A percentile compares a stretch with the other conserved stretches of the same genome.
phyloP scores from a whole-genome alignment of 139 green algal genomes.

The Pleodorina starrii region DNA sequence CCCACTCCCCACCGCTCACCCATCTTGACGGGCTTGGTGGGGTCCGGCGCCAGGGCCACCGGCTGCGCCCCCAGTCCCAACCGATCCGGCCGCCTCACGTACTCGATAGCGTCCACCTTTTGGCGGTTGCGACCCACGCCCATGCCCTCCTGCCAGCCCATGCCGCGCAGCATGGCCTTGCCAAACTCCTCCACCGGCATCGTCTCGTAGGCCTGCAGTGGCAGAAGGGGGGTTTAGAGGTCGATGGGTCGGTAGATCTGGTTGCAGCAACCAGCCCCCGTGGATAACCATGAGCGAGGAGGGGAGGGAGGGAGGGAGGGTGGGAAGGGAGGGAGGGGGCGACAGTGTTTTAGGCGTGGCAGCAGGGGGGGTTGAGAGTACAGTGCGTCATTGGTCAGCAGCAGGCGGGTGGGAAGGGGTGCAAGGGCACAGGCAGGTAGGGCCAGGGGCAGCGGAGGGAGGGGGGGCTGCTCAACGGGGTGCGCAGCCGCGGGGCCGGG shows the following conservation, averaged over 20 bases:
- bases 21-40: constrained; percentile 62
- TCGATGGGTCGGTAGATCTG: too few species aligned
- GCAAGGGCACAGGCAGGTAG: too few species aligned
- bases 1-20: too few species aligned
- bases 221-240: background rate
- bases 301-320: background rate
- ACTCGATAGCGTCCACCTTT: constrained; percentile 79
- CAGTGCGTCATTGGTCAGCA: too few species aligned
- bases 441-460: too few species aligned
- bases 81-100: constrained; percentile 72
- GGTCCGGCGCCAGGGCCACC: constrained; percentile 45
- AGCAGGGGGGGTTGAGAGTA: too few species aligned
- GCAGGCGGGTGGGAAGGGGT: too few species aligned
- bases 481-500: too few species aligned
- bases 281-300: background rate
- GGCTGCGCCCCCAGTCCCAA: constrained; percentile 85
- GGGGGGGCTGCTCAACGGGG: too few species aligned
- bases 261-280: too few species aligned
- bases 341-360: too few species aligned
- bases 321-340: background rate
- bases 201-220: constrained; percentile 77
- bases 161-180: constrained; percentile 84
- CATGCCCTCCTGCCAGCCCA: constrained; percentile 87
- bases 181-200: constrained; percentile 90
- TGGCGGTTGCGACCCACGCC: constrained; percentile 75